Percentiles rank a stretch among this genome's conserved stretches.
Evolutionary conservation across 441 rosid genomes (phyloP).

Genomic region (Jatropha podagrica): DNA sequence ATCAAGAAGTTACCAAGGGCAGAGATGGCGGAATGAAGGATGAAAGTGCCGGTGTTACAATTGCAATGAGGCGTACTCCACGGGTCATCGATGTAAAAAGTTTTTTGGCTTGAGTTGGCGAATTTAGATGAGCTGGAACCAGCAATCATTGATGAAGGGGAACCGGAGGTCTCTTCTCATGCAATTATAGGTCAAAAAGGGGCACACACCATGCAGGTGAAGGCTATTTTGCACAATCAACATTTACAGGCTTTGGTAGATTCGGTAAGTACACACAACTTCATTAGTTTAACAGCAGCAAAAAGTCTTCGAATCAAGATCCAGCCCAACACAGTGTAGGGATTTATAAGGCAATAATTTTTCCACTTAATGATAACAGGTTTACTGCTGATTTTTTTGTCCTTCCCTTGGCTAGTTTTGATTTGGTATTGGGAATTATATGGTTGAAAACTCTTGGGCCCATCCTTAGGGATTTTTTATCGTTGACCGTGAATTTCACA

Average conservation of each 20-base stretch:
- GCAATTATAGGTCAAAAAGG: too few species aligned
- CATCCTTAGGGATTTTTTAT: background rate
- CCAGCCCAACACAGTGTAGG: background rate
- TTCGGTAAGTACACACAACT: too few species aligned
- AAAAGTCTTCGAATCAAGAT: background rate
- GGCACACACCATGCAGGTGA: too few species aligned
- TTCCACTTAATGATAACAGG: background rate
- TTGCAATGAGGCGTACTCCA: background rate
- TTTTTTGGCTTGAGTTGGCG: too few species aligned
- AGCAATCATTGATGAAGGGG: background rate
- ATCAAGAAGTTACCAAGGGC: background rate
- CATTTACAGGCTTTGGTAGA: too few species aligned
- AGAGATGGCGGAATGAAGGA: background rate
- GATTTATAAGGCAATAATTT: too few species aligned
- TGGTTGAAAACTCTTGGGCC: background rate
- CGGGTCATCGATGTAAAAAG: background rate
- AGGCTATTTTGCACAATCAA: too few species aligned
- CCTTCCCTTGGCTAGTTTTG: background rate
- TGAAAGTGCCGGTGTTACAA: background rate
- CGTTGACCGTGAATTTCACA: background rate
- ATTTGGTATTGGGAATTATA: background rate
- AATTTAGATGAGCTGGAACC: background rate
- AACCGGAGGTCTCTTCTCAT: too few species aligned
- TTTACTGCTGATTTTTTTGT: background rate
- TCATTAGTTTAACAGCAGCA: too few species aligned